Evolutionary conservation across 345 rosid genomes (phyloP).

Genomic region (Bruguiera sexangula): DNA sequence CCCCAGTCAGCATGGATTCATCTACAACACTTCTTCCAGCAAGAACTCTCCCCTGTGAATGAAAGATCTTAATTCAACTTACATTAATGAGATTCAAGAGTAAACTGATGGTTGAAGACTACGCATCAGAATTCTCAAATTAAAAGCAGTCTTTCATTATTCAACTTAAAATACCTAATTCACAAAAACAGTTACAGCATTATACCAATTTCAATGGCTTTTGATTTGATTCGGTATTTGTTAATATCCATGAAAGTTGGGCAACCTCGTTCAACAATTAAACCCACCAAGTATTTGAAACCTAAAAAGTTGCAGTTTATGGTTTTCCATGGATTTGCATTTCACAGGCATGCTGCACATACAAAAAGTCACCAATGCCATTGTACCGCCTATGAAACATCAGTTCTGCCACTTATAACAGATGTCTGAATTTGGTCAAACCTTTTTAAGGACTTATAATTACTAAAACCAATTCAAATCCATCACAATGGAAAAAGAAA

Average conservation of each 20-base stretch:
- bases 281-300: background rate
- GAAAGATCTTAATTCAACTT: constrained; percentile 19
- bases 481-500: too few relatives aligned
- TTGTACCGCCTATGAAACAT: too few relatives aligned
- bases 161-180: background rate
- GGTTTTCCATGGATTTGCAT: background rate
- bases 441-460: too few relatives aligned
- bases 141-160: background rate
- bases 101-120: background rate
- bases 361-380: too few relatives aligned
- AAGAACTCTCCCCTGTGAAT: constrained; percentile 66
- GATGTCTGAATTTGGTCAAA: too few relatives aligned
- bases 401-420: too few relatives aligned
- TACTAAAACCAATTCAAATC: too few relatives aligned
- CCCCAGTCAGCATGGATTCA: constrained; percentile 98
- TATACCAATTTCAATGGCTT: background rate
- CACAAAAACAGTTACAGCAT: background rate
- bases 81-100: background rate
- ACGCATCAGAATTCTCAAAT: background rate
- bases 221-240: background rate
- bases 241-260: background rate
- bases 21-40: constrained; percentile 97
- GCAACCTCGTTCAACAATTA: background rate
- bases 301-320: background rate
- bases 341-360: too few relatives aligned